A percentile compares a stretch with the other conserved stretches of the same genome.
phyloP scores from a whole-genome alignment of 2,329 filamentous ascomycete species.

The Raffaelea albimanens region DNA sequence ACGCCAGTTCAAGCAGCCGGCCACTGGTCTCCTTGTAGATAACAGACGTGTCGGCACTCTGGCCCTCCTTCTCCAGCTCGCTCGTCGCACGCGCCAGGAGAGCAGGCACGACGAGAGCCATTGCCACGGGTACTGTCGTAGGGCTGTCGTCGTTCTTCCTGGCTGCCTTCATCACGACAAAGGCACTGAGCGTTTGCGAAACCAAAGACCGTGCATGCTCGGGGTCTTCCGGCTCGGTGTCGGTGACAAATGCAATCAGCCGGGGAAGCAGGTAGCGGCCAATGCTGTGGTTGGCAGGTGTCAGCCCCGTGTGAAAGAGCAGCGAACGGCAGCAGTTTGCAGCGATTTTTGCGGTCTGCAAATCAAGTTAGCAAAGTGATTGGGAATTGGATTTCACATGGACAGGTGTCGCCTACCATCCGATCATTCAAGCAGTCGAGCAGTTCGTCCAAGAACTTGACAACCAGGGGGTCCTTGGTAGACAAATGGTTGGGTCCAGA shows the following conservation, averaged over 20 bases:
- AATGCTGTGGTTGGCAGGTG: slow-evolving; percentile 62
- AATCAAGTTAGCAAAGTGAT: neutral
- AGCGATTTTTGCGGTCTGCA: slow-evolving; percentile 73
- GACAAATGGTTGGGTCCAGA: slow-evolving; percentile 66
- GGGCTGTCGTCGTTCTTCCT: neutral
- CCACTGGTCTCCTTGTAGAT: slow-evolving; percentile 65
- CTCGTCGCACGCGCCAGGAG: slow-evolving; percentile 63
- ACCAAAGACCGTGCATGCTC: slow-evolving; percentile 64
- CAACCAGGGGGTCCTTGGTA: slow-evolving; percentile 64
- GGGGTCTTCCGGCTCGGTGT: slow-evolving; percentile 65
- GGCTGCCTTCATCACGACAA: slow-evolving; percentile 40
- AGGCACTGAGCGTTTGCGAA: slow-evolving; percentile 66
- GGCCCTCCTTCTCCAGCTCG: slow-evolving; percentile 22
- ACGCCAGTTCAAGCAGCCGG: slow-evolving; percentile 72
- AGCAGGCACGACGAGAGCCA: slow-evolving; percentile 68
- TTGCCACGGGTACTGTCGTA: slow-evolving; percentile 44
- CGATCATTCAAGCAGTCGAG: slow-evolving; percentile 74
- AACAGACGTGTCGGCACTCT: slow-evolving; percentile 28
- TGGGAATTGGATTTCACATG: neutral
- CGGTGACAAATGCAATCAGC: slow-evolving; percentile 65
- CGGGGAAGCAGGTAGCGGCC: slow-evolving; percentile 65
- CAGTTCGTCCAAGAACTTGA: slow-evolving; percentile 68
- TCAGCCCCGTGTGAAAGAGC: slow-evolving; percentile 55
- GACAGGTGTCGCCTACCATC: slow-evolving; percentile 41
- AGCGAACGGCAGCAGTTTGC: slow-evolving; percentile 83